Evolutionary conservation across 2,329 filamentous ascomycete genomes (phyloP).

Genomic region (Aspergillus pseudonomiae): DNA sequence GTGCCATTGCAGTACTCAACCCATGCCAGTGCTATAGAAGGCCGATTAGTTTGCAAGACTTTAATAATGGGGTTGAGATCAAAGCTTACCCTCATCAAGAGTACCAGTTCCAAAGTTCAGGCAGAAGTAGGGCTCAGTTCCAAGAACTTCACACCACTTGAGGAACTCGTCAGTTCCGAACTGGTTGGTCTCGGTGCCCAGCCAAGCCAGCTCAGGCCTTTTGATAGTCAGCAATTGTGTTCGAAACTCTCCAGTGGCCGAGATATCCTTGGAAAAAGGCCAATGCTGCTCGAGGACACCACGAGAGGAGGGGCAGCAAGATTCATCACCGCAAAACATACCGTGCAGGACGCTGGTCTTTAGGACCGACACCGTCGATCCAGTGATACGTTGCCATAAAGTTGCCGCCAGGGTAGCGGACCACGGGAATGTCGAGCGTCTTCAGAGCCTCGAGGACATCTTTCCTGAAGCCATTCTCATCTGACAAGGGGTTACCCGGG

Average conservation of each 20-base stretch:
- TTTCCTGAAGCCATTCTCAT: slow-evolving; percentile 73
- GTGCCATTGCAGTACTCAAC: slow-evolving; percentile 84
- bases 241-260: neutral
- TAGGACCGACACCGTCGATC: slow-evolving; percentile 77
- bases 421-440: slow-evolving; percentile 74
- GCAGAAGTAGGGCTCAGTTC: slow-evolving; percentile 76
- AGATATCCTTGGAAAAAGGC: neutral
- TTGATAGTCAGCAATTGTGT: neutral
- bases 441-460: slow-evolving; percentile 75
- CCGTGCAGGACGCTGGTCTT: slow-evolving; percentile 65
- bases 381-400: slow-evolving; percentile 86
- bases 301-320: neutral
- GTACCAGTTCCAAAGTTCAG: slow-evolving; percentile 80
- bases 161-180: slow-evolving; percentile 89
- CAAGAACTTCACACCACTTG: slow-evolving; percentile 73
- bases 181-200: slow-evolving; percentile 73
- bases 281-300: no score
- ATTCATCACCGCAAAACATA: slow-evolving; percentile 28
- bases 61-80: neutral
- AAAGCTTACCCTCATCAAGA: slow-evolving; percentile 53
- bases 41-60: neutral
- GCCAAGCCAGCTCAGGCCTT: slow-evolving; percentile 77
- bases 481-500: slow-evolving; percentile 71
- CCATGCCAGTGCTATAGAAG: slow-evolving; percentile 65
- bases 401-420: slow-evolving; percentile 82